These are phyloP conservation scores for Tricholoma furcatifolium DNA, from an alignment of 768 basidiomycete species.

Conservation along the genomic window DNA sequence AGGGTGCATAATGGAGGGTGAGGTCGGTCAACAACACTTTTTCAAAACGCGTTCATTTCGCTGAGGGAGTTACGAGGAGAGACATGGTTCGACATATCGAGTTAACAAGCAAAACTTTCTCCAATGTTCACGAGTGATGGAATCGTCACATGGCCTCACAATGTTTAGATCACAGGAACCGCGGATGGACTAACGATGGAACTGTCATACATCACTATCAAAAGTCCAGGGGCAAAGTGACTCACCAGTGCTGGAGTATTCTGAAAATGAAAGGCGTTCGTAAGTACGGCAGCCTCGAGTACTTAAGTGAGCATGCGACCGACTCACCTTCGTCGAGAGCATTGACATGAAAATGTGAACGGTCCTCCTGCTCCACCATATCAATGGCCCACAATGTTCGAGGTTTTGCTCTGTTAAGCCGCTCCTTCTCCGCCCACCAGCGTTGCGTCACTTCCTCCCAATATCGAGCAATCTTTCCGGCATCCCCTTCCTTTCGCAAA, in stretches of 20 bases:
- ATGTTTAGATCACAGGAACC: neutral
- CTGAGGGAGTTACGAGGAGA: too few species aligned
- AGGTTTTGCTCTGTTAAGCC: neutral
- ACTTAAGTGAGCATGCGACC: neutral
- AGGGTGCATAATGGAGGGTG: neutral
- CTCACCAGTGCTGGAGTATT: conserved; percentile 10
- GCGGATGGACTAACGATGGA: neutral
- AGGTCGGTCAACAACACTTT: neutral
- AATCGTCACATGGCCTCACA: neutral
- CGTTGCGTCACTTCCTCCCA: neutral
- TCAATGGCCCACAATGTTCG: conserved; percentile 25
- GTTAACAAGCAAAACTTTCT: too few species aligned
- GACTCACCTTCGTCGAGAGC: conserved; percentile 14
- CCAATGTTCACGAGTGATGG: too few species aligned
- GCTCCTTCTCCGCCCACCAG: neutral
- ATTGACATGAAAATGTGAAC: conserved; percentile 16
- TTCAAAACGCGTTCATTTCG: neutral
- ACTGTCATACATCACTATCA: neutral
- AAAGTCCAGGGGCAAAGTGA: neutral
- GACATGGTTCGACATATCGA: too few species aligned
- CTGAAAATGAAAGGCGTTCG: neutral
- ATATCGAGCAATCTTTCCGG: neutral
- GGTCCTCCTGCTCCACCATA: conserved; percentile 22
- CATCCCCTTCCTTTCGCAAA: neutral
- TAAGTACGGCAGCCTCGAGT: neutral